phyloP scores from a whole-genome alignment of 2,329 filamentous ascomycete genomes.

The Aureobasidium melanogenum region DNA sequence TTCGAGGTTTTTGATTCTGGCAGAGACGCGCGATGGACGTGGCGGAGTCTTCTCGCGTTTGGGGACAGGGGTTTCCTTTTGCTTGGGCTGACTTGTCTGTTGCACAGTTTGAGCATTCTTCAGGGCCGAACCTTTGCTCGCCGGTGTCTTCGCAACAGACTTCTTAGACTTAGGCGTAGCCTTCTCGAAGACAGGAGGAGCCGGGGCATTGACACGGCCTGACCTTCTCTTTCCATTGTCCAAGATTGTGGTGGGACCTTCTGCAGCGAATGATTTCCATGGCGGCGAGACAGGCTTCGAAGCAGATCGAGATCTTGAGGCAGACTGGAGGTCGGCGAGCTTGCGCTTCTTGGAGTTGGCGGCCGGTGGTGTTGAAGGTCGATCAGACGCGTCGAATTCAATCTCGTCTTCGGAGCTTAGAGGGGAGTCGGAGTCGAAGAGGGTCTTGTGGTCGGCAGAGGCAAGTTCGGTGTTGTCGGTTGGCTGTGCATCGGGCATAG shows the following conservation, averaged over 20 bases:
- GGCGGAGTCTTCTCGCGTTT: conserved; percentile 5
- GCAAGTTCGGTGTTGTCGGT: neutral
- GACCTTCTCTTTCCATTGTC: conserved; percentile 54
- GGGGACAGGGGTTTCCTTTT: neutral
- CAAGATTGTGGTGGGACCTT: conserved; percentile 80
- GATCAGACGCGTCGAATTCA: conserved; percentile 9
- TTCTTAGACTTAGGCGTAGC: neutral
- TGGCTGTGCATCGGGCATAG: neutral
- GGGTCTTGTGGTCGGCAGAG: neutral
- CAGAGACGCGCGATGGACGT: conserved; percentile 1
- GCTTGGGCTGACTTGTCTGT: neutral
- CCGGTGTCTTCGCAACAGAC: neutral
- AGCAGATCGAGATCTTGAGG: conserved; percentile 21
- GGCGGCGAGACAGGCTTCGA: conserved; percentile 48
- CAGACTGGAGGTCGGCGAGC: conserved; percentile 28
- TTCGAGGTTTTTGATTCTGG: conserved; percentile 1
- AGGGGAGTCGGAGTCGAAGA: neutral
- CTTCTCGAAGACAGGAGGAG: conserved; percentile 17
- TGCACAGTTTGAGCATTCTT: conserved; percentile 3
- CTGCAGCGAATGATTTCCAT: conserved; percentile 79
- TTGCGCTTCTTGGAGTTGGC: conserved; percentile 54
- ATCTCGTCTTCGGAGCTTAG: neutral
- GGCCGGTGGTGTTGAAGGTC: neutral
- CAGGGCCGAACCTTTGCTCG: neutral
- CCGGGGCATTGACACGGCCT: conserved; percentile 46